Base-by-base conservation (phyloP, 2,329 filamentous ascomycete genomes). In the Esteya vermicola region DNA sequence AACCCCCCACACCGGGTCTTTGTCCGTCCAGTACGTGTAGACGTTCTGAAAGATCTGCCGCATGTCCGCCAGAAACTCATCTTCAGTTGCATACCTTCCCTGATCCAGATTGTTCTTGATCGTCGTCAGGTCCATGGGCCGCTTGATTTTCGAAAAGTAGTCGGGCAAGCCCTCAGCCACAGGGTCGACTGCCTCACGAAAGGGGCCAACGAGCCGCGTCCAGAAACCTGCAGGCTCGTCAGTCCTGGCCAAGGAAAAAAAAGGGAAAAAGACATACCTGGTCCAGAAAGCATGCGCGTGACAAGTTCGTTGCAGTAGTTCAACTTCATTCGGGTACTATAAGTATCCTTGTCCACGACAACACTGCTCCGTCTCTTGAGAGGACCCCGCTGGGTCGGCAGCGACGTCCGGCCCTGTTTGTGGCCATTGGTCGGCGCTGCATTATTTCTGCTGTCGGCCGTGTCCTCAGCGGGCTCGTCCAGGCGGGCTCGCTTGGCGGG, bases 141-240 rank as follows among this genome's bases (percentile, higher is more conserved):
- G 63, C 55, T 69, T 72, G 43, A 79, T 59, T 51, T 75, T 75
- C 10, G 71, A 64, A 19, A 75, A 58, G 54, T 79, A 79, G 51
- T 78, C 72, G 3, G 72, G 73, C 3, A 77, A 70, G 16, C 67
- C 68, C 46, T 78, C 72, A 28, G 57, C 27, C 14, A 43, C 51
- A 1, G 74, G 73, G 42, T 74, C 65, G 7, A 78, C 74, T 0
- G 74, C 67, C 20, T 77, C 66, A 33, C 66, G 67, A 54, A 79
- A 78, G 0, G 72, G 71, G 0, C 72, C 72, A 4, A 78, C 73
- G 1, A 78, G 62, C n/a, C 74, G 69, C 0, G 75, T 78, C 75
- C 75, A 79, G 53, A 75, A 78, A 7, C 75, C 73, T 75, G 39
- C n/a, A n/a, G n/a, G n/a, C n/a, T 16, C 2, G 13, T 16, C 2